Base-by-base conservation (phyloP, 164 flowering plant species). In the Nymphaea colorata region DNA sequence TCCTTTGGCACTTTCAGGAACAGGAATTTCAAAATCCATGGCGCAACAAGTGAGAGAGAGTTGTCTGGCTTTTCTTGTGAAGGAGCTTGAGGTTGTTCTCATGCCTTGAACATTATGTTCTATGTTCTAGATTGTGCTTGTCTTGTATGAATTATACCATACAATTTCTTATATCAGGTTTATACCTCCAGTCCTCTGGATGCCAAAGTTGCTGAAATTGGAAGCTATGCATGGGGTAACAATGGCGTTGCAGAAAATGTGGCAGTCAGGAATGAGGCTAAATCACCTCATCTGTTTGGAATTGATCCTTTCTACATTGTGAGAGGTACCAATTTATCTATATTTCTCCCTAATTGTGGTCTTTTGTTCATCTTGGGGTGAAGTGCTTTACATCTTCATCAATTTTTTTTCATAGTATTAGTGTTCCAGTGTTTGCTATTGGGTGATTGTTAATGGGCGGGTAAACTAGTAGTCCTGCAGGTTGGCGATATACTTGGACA, bases 151-250 rank as follows among this genome's bases (percentile, higher is more conserved):
- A 45, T 45, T 10, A 5, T 5, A 2, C 11, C 53, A 5, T 45
- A 0, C 1, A 45, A 45, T 70, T 66, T 60, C 11, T 6, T 12
- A 42, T 51, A 53, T 25, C 77, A 85, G 87, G 76, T 59, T 25
- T 61, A 43, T 16, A 59, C 44, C 76, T 42, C 44, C 47, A 68
- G 51, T 64, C 53, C 66, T 18, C 57, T 44, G 42, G 70, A 68
- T 42, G 47, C 76, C 16, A 71, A 79, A 6, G 62, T 85, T 64
- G 72, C 80, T 16, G 69, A 60, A 57, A 67, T 88, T 78, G 87
- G 84, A 70, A 79, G 65, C 64, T 91, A 84, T 80, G 98, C 96
- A 66, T 91, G 96, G 96, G 84, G 83, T 45, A 81, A 80, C 69
- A 62, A 69, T 69, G 73, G 67, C 45, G 51, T 43, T 17, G 68